Conservation (phyloP, 202 grass and related monocot species). For the Alloteropsis angusta region DNA sequence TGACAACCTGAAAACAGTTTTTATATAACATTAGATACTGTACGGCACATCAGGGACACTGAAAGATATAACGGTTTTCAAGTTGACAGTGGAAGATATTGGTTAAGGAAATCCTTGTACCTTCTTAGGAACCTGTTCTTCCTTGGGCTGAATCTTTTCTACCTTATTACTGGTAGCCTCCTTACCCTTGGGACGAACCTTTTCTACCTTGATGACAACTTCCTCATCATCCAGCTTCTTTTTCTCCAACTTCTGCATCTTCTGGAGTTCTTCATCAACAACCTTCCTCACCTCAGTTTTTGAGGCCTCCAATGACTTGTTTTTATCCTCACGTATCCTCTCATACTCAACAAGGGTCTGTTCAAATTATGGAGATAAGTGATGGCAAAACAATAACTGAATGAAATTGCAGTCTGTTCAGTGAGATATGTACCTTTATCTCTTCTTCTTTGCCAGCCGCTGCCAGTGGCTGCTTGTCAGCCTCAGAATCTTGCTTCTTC, state of each 20-base stretch:
- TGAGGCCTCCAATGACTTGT: not conserved
- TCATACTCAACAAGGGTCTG: slow-evolving; percentile 58
- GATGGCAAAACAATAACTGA: not conserved
- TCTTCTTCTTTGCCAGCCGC: not conserved
- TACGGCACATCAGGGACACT: not conserved
- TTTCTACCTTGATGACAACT: slow-evolving; percentile 15
- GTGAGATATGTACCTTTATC: not conserved
- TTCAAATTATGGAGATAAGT: not conserved
- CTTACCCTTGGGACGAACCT: not conserved
- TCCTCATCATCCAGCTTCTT: slow-evolving; percentile 38
- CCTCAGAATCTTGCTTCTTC: slow-evolving; percentile 5
- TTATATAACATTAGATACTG: not conserved
- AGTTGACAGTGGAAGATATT: too few species aligned
- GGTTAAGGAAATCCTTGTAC: not conserved
- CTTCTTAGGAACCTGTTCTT: not conserved
- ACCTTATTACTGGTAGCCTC: not conserved
- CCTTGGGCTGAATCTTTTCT: slow-evolving; percentile 12
- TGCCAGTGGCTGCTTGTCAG: not conserved
- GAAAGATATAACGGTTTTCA: not conserved
- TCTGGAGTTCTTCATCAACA: slow-evolving; percentile 11
- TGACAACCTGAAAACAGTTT: slow-evolving; percentile 5
- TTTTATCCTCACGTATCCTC: slow-evolving; percentile 33
- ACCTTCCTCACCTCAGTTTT: slow-evolving; percentile 26
- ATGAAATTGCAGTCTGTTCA: not conserved
- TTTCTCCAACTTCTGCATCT: slow-evolving; percentile 12